Evolutionary conservation across 129 eudicot genomes (phyloP).

Genomic region (Helichrysum umbraculigerum): DNA sequence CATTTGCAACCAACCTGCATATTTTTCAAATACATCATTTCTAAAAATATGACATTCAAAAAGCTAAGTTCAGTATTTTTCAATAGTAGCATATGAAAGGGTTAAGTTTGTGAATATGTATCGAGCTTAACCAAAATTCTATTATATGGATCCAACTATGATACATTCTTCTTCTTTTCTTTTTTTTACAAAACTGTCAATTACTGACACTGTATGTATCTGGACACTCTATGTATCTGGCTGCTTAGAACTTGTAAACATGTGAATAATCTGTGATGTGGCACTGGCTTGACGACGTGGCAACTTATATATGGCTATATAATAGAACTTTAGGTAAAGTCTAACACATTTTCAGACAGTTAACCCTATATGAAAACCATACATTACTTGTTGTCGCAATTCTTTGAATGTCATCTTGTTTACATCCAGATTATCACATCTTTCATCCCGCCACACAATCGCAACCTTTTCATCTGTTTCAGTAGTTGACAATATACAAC

Average conservation of each 20-base stretch:
- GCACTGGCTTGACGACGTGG: neutral
- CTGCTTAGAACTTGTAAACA: no score
- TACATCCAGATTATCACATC: constrained; percentile 53
- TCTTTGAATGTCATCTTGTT: constrained; percentile 66
- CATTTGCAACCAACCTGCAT: constrained; percentile 82
- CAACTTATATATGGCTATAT: neutral
- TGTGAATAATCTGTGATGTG: no score
- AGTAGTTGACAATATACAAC: constrained; percentile 62
- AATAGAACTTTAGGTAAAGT: neutral
- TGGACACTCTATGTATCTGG: no score
- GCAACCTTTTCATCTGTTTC: constrained; percentile 54
- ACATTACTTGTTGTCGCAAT: constrained; percentile 85
- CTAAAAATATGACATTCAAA: neutral
- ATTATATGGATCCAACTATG: no score
- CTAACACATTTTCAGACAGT: no score
- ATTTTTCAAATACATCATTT: neutral
- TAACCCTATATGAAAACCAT: constrained; percentile 27
- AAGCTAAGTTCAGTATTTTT: neutral
- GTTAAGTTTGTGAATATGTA: neutral
- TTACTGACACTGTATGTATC: no score
- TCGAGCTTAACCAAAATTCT: no score
- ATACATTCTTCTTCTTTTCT: no score
- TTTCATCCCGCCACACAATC: constrained; percentile 86
- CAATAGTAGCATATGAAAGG: neutral
- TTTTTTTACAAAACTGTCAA: no score